Base-by-base conservation (phyloP, 345 rosid species). In the Melaleuca alternifolia region DNA sequence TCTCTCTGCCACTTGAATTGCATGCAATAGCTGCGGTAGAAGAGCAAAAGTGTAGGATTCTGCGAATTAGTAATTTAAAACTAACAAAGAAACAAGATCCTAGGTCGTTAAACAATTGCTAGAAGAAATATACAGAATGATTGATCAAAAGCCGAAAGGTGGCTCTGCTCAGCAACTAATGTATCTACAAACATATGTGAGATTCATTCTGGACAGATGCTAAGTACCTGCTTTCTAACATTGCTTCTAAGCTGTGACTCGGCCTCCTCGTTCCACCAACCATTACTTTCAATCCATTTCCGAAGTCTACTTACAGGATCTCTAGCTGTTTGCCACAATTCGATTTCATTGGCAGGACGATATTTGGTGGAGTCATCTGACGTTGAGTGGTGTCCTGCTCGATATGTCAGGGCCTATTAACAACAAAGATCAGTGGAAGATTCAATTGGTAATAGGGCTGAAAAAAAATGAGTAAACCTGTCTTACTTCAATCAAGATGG, bases 291-390 rank as follows among this genome's bases (percentile, higher is more conserved):
- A 44, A 95, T 90, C 99, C 97, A 97, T 84, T 89, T 96, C 86
- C 93, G 88, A 83, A 93, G 94, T 91, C 95, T 92, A 75, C 89
- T 87, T 28, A 97, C 85, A 2, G 99, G 99, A 86, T 93, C 94
- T 89, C 92, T 89, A 56, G 88, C 90, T 75, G 77, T 85, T 88
- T 89, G 91, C 98, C 99, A 95, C 92, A 89, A 91, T 88, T 94
- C 93, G 15, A 97, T 94, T 90, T 96, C 99, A 83, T 91, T 90
- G 1, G 90, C 90, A 57, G 96, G 88, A 46, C 98, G 98, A 87
- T 97, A 97, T 89, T 90, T 96, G 71, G 97, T 96, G 76, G 99
- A 97, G 89, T 97, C 98, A 92, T 97, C 98, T 75, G 99, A 96
- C 83, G 99, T 96, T 46, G 98, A 92, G 92, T 97, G 98, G 91